phyloP scores from a whole-genome alignment of 2,329 filamentous ascomycete species.

The Fusarium sp. region DNA sequence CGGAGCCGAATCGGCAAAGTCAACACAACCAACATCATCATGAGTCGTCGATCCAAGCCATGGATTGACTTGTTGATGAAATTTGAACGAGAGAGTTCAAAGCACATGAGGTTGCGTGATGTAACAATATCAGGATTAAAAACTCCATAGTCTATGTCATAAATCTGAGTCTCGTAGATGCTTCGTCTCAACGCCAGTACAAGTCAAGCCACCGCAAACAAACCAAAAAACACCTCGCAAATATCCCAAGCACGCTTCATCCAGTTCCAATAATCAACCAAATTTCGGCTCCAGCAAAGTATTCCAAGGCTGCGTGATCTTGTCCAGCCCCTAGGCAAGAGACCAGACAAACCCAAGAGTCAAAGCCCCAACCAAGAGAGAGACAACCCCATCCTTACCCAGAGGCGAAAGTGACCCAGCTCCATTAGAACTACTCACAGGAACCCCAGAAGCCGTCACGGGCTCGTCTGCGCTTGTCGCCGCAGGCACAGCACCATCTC shows the following conservation, averaged over 20 bases:
- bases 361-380: slow-evolving; percentile 19
- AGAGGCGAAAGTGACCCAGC: slow-evolving; percentile 17
- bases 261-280: neutral
- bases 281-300: neutral
- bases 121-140: neutral
- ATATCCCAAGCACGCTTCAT: neutral
- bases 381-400: neutral
- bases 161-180: neutral
- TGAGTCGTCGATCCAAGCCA: neutral
- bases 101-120: neutral
- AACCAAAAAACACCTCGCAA: neutral
- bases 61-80: no score
- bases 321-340: slow-evolving; percentile 11
- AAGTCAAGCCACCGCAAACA: neutral
- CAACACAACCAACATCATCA: neutral
- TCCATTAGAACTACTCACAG: slow-evolving; percentile 13
- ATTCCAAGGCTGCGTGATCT: neutral
- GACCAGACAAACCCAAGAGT: slow-evolving; percentile 29
- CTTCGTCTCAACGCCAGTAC: neutral
- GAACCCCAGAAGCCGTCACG: slow-evolving; percentile 58
- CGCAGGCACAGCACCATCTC: slow-evolving; percentile 62
- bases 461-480: slow-evolving; percentile 62
- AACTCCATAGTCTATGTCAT: neutral
- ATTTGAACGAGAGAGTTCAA: no score
- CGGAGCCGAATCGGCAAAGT: slow-evolving; percentile 38